Evolutionary conservation across 164 flowering plant species (phyloP), one percentile per base, ranked within the genome.

Genomic region (grape (Vitis vinifera)): DNA sequence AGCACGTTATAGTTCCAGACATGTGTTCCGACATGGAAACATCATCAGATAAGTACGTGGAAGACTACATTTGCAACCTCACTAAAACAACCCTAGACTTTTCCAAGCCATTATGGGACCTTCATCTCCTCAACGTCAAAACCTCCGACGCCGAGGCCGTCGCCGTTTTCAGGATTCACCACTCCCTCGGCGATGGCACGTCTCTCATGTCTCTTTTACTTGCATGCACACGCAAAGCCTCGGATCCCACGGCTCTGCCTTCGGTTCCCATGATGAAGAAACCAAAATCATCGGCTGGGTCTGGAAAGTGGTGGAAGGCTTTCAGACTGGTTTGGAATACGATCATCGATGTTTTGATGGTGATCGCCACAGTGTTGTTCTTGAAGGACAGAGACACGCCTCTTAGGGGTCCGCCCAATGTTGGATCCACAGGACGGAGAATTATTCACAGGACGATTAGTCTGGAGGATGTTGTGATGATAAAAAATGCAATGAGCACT

Each of bases 181-280:
- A 91, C 72, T 89, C 97, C 0, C 71, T 89, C 10, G 94, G 97
- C 10, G 94, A 91, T 59, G 94, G 93, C 16, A 59, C 77, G 9
- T 91, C 94, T 3, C 83, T 89, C 23, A 79, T 89, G 59, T 82
- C 90, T 14, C 85, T 88, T 11, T 68, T 87, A 4, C 77, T 87
- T 9, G 86, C 92, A 10, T 81, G 85, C 65, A 83, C 89, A 9
- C 77, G 86, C 3, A 78, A 81, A 71, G 55, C 73, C 29, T 59
- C 85, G 0, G 77, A 89, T 66, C 91, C 85, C 0, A 52, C 68
- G 4, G 78, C 83, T 6, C 57, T 84, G 44, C 93, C 97, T 1
- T 73, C 88, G 1, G 10, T 86, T 63, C 88, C 88, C 0, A 37
- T n/a, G n/a, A 63, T 27, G 48, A 86, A 76, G 60, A 57, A n/a